Percentiles rank a stretch among this genome's conserved stretches.
These are phyloP conservation scores for Pichia kluyveri DNA, from an alignment of 805 yeast genomes.

Conservation along the genomic window DNA sequence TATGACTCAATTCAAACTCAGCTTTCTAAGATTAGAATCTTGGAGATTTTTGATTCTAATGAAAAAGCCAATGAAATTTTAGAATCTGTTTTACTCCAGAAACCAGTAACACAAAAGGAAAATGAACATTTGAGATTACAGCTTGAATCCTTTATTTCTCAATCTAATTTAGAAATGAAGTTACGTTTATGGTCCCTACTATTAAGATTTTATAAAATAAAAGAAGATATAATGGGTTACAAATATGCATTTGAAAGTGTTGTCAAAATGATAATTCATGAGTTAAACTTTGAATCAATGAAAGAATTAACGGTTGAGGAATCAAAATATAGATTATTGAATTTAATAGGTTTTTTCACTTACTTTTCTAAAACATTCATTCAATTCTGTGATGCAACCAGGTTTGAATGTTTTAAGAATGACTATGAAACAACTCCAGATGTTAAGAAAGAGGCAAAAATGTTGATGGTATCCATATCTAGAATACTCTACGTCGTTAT, in stretches of 20 bases:
- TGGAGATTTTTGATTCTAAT: constrained; percentile 54
- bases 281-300: constrained; percentile 23
- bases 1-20: constrained; percentile 45
- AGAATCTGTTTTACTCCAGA: constrained; percentile 15
- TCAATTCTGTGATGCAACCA: background rate
- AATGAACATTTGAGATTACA: constrained; percentile 34
- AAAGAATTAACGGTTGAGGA: constrained; percentile 19
- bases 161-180: constrained; percentile 57
- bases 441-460: background rate
- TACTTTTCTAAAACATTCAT: constrained; percentile 3
- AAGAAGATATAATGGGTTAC: constrained; percentile 26
- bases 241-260: constrained; percentile 44
- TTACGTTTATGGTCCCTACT: constrained; percentile 71
- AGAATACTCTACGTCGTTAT: constrained; percentile 27
- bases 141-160: constrained; percentile 50
- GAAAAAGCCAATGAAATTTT: constrained; percentile 20
- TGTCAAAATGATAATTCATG: constrained; percentile 34
- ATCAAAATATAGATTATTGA: constrained; percentile 36
- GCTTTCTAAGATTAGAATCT: constrained; percentile 61
- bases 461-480: background rate
- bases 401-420: background rate
- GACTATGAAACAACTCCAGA: background rate
- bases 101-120: constrained; percentile 18
- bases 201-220: constrained; percentile 42
- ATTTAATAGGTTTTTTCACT: constrained; percentile 45